Conservation (phyloP, 441 rosid species). For the Populus trichocarpa region DNA sequence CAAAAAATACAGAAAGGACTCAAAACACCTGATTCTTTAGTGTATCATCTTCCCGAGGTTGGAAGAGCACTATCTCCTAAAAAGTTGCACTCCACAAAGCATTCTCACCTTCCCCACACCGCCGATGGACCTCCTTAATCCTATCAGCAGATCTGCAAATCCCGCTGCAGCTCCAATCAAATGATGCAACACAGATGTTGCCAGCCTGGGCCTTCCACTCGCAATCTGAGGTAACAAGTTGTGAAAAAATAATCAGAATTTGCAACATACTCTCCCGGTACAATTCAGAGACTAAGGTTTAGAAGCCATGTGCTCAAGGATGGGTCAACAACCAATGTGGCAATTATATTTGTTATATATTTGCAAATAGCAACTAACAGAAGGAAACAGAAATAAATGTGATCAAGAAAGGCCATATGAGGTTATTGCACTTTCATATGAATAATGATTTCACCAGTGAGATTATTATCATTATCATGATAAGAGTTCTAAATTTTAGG, state of each 20-base stretch:
- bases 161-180: constrained; percentile 91
- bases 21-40: constrained; percentile 4
- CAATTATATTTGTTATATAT: neutral
- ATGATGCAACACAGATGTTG: constrained; percentile 79
- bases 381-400: neutral
- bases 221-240: constrained; percentile 45
- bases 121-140: constrained; percentile 78
- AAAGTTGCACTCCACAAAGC: constrained; percentile 75
- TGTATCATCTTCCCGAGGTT: constrained; percentile 28
- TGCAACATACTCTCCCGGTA: too few species aligned
- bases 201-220: constrained; percentile 96
- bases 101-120: constrained; percentile 80
- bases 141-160: constrained; percentile 79
- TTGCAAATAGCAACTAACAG: neutral
- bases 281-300: neutral
- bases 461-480: neutral
- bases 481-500: neutral
- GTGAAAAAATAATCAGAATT: neutral
- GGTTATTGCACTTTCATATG: neutral
- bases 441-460: neutral
- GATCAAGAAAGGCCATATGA: neutral
- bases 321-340: neutral
- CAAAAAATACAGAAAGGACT: constrained; percentile 17
- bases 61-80: constrained; percentile 32
- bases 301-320: neutral